These are phyloP conservation scores for Podospora fimiseda DNA, from an alignment of 495 filamentous ascomycete species.

Conservation along the genomic window DNA sequence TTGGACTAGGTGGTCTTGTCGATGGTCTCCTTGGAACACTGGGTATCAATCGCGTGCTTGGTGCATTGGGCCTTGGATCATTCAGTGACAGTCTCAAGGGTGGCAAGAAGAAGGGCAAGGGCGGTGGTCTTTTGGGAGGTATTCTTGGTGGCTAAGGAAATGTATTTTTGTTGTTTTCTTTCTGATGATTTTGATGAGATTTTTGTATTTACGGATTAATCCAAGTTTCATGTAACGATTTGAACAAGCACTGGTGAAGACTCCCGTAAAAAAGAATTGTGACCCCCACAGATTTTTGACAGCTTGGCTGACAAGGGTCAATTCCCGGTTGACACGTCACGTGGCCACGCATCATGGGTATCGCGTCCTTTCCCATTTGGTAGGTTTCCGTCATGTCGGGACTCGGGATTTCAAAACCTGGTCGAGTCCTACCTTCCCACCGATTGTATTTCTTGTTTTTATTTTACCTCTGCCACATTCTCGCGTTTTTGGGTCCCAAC, in stretches of 20 bases:
- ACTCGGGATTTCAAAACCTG: too few species aligned
- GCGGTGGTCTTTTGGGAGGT: constrained; percentile 23
- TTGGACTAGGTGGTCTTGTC: constrained; percentile 78
- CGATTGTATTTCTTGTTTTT: too few species aligned
- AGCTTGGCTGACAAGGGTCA: not conserved
- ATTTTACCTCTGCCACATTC: not conserved
- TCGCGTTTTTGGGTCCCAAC: not conserved
- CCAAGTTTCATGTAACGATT: not conserved
- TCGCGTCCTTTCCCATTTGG: not conserved
- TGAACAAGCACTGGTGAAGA: too few species aligned
- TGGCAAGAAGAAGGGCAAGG: constrained; percentile 35
- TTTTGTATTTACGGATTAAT: too few species aligned
- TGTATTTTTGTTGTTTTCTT: not conserved
- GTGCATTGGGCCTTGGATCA: constrained; percentile 63
- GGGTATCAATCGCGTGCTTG: constrained; percentile 71
- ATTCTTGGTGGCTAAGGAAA: constrained; percentile 24
- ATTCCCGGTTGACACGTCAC: not conserved
- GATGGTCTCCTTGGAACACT: constrained; percentile 74
- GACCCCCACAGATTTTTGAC: not conserved
- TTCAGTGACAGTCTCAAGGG: constrained; percentile 39
- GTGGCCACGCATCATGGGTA: not conserved
- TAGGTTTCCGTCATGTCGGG: too few species aligned
- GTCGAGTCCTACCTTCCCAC: too few species aligned
- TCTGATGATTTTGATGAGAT: not conserved
- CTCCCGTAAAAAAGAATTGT: too few species aligned